These are phyloP conservation scores for Colletotrichum zoysiae DNA, from an alignment of 2,329 filamentous ascomycete species.

Conservation along the genomic window DNA sequence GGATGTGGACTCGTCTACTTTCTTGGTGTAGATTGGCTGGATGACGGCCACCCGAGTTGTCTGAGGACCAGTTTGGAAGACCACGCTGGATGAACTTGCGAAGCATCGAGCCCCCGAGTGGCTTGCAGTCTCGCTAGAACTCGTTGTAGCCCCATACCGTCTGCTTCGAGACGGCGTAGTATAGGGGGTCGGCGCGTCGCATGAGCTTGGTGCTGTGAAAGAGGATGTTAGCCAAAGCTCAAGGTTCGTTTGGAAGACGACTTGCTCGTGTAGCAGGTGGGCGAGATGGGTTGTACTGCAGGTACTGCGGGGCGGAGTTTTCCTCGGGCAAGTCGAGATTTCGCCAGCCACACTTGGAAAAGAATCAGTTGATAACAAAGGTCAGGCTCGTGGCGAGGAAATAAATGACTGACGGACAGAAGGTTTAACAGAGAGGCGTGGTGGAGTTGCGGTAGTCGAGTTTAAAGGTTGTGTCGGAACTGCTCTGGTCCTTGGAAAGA, in stretches of 20 bases:
- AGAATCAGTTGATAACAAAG: constrained; percentile 70
- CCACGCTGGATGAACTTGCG: constrained; percentile 61
- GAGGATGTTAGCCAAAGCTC: too few species aligned
- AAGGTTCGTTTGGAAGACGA: too few species aligned
- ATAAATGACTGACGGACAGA: constrained; percentile 91
- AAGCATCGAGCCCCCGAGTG: constrained; percentile 57
- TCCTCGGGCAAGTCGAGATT: too few species aligned
- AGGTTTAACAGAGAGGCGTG: constrained; percentile 89
- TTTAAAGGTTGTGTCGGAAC: constrained; percentile 87
- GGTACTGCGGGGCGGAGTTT: too few species aligned
- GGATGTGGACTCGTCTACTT: constrained; percentile 52
- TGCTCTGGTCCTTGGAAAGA: constrained; percentile 65
- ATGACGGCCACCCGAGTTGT: constrained; percentile 58
- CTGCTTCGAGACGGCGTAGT: constrained; percentile 57
- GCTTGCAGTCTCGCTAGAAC: constrained; percentile 52
- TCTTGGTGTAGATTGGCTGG: constrained; percentile 61
- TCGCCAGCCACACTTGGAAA: too few species aligned
- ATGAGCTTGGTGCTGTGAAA: too few species aligned
- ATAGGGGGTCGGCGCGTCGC: constrained; percentile 58
- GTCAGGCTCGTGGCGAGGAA: constrained; percentile 96
- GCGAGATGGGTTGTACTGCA: too few species aligned
- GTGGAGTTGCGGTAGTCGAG: constrained; percentile 92
- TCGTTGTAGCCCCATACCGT: constrained; percentile 61
- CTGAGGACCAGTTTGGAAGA: constrained; percentile 54
- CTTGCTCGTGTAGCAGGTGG: too few species aligned